Evolutionary conservation across 257 asterid genomes (phyloP), one percentile per base, ranked within the genome.

Genomic region (Solanum chilense): DNA sequence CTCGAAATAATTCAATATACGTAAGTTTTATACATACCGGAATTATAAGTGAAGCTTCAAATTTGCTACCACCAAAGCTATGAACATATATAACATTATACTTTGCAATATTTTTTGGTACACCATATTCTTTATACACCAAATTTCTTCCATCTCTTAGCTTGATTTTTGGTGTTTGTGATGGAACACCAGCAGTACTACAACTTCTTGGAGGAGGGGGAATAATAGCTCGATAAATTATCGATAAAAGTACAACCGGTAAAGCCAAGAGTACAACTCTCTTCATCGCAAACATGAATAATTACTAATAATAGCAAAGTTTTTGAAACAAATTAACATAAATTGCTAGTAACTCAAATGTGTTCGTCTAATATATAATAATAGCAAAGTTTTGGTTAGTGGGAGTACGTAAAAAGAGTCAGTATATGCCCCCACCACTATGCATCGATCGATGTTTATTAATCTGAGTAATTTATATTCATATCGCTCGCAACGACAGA

Each of bases 71-170:
- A 87, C 92, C 88, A 89, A 93, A 95, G 75, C 98, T 97, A 90
- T 94, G 98, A 87, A 93, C 93, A 69, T 90, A 89, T 86, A 95
- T 88, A 88, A 95, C 90, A 89, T 93, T 94, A 87, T 90, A 92
- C 6, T 85, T 91, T 13, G 98, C 98, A 25, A 45, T 74, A 31
- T 92, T 94, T 89, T 90, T 93, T 70, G 95, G 91, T 31, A 94
- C 97, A 41, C 98, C 98, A 78, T 93, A 94, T 91, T 95, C 98
- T 89, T 90, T 94, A 87, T 95, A 95, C 41, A 97, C 93, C 89
- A 94, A 90, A 86, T 93, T 89, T 74, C 99, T 92, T 88, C 99
- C 98, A 88, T 96, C 98, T 84, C 96, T 93, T 33, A 96, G 96
- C 85, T 87, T 92, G 82, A 96, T 89, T 88, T 95, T 80, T 23